phyloP scores from a whole-genome alignment of 352 stramenopile genomes.

The Peronospora belbahrii region DNA sequence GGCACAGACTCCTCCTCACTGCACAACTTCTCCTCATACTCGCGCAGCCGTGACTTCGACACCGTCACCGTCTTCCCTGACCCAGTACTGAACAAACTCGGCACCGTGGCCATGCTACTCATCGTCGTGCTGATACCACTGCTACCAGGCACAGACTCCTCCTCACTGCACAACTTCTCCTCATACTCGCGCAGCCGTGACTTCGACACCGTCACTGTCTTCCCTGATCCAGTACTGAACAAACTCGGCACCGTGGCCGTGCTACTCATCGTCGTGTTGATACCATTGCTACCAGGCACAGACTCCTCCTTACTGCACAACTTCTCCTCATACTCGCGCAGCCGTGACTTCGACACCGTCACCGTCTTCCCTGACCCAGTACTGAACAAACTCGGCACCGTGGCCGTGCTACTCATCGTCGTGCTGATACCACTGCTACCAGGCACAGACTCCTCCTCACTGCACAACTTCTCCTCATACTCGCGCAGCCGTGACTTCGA shows the following conservation, averaged over 20 bases:
- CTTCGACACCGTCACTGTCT: conserved; percentile 14
- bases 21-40: conserved; percentile 12
- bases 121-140: too few relatives aligned
- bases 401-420: too few relatives aligned
- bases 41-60: conserved; percentile 9
- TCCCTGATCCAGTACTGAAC: conserved; percentile 16
- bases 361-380: conserved; percentile 15
- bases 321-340: conserved; percentile 16
- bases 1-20: conserved; percentile 10
- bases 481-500: conserved; percentile 10
- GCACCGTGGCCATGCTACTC: conserved; percentile 10
- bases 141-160: conserved; percentile 1
- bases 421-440: too few relatives aligned
- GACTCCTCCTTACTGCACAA: neutral
- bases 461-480: conserved; percentile 13
- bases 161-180: conserved; percentile 5
- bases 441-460: neutral
- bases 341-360: conserved; percentile 9
- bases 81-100: conserved; percentile 14
- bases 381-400: conserved; percentile 15
- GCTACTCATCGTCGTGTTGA: too few relatives aligned
- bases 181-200: conserved; percentile 12
- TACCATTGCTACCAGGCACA: conserved; percentile 5
- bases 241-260: conserved; percentile 13
- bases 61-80: conserved; percentile 12